A percentile compares a stretch with the other conserved stretches of the same genome.
Evolutionary conservation across 2,329 filamentous ascomycete genomes (phyloP).

Genomic region (Metarhizium sp.): DNA sequence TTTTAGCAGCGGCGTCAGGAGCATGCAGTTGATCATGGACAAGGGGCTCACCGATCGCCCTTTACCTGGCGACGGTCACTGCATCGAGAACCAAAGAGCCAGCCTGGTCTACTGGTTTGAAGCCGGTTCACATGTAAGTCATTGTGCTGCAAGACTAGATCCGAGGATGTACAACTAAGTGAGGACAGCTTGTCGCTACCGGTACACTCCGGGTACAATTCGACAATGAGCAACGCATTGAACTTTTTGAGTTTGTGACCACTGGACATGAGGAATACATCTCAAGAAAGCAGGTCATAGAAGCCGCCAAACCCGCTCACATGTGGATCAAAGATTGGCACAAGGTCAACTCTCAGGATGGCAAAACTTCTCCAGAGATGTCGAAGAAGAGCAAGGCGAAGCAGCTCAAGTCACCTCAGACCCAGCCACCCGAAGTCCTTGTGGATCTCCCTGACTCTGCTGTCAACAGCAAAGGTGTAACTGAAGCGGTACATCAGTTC

Average conservation of each 20-base stretch:
- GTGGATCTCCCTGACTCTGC: constrained; percentile 50
- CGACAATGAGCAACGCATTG: constrained; percentile 69
- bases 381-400: constrained; percentile 56
- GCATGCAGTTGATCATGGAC: constrained; percentile 79
- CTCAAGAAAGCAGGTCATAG: constrained; percentile 55
- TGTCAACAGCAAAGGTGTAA: constrained; percentile 51
- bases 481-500: constrained; percentile 52
- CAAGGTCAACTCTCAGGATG: constrained; percentile 46
- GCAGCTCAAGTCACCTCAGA: constrained; percentile 49
- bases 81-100: constrained; percentile 66
- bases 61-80: constrained; percentile 55
- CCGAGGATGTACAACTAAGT: constrained; percentile 19
- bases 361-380: constrained; percentile 55
- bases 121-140: constrained; percentile 67
- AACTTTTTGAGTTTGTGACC: constrained; percentile 75
- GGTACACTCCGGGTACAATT: constrained; percentile 74
- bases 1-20: constrained; percentile 77
- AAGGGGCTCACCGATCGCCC: constrained; percentile 46
- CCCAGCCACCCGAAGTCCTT: constrained; percentile 45
- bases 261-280: constrained; percentile 75
- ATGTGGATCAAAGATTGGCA: constrained; percentile 59
- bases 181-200: constrained; percentile 59
- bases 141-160: background rate
- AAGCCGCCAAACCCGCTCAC: constrained; percentile 52
- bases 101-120: constrained; percentile 87